phyloP scores from a whole-genome alignment of 2,329 filamentous ascomycete species.

The Ilyonectria mors-panacis region DNA sequence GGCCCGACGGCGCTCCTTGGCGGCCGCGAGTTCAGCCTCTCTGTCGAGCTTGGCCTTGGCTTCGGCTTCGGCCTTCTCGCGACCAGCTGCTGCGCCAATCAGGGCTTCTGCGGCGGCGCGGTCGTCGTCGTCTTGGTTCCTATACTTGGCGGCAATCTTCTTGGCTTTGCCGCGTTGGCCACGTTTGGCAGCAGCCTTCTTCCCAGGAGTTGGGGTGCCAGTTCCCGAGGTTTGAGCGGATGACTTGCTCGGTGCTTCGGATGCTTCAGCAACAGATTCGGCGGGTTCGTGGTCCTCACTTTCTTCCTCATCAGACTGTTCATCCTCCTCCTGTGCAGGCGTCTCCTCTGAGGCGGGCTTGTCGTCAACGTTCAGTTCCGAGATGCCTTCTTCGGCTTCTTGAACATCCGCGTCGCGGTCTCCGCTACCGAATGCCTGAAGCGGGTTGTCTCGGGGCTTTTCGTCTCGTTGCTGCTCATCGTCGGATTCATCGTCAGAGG shows the following conservation, averaged over 20 bases:
- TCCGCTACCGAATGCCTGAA: slow-evolving; percentile 50
- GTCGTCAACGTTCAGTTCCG: slow-evolving; percentile 44
- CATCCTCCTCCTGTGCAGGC: slow-evolving; percentile 43
- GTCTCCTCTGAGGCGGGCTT: slow-evolving; percentile 42
- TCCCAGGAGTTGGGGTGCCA: slow-evolving; percentile 43
- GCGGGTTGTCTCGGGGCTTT: slow-evolving; percentile 55
- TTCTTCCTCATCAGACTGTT: slow-evolving; percentile 32
- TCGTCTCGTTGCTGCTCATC: slow-evolving; percentile 49
- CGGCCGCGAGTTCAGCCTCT: slow-evolving; percentile 74
- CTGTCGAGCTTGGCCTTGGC: slow-evolving; percentile 80
- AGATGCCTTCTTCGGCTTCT: slow-evolving; percentile 43
- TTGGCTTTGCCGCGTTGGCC: slow-evolving; percentile 88
- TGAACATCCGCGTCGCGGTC: slow-evolving; percentile 49
- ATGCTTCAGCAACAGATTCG: slow-evolving; percentile 32
- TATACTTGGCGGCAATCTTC: slow-evolving; percentile 91
- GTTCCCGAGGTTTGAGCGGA: slow-evolving; percentile 28
- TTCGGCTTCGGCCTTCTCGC: slow-evolving; percentile 78
- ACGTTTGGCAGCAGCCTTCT: slow-evolving; percentile 69
- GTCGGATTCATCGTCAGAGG: slow-evolving; percentile 51
- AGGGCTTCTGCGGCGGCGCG: slow-evolving; percentile 85
- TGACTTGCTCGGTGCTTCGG: slow-evolving; percentile 37
- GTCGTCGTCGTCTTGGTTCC: slow-evolving; percentile 94
- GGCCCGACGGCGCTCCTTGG: slow-evolving; percentile 81
- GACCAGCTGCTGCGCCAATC: slow-evolving; percentile 82
- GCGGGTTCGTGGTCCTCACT: slow-evolving; percentile 47